phyloP scores from a whole-genome alignment of 2,329 filamentous ascomycete genomes.

The Hypoxylon sp. region DNA sequence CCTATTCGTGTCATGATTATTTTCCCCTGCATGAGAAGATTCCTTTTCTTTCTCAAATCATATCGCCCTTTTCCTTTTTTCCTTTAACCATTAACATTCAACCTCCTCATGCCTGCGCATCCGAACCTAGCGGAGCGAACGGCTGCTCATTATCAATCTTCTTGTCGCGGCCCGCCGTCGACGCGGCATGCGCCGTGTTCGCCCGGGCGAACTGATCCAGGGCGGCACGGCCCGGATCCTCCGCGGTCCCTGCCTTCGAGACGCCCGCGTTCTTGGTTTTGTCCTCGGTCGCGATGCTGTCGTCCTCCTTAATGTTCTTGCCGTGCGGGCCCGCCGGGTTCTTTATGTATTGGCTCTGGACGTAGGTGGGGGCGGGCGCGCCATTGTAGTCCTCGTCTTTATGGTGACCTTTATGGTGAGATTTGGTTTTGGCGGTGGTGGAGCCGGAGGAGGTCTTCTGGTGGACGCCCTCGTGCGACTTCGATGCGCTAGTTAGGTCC shows the following conservation, averaged over 20 bases:
- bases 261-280: constrained; percentile 55
- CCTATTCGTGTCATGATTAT: background rate
- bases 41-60: background rate
- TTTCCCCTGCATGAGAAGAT: background rate
- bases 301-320: constrained; percentile 56
- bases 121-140: constrained; percentile 41
- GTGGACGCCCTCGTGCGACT: constrained; percentile 31
- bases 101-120: constrained; percentile 35
- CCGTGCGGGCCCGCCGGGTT: constrained; percentile 55
- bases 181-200: constrained; percentile 68
- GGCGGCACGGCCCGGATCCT: constrained; percentile 61
- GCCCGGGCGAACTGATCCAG: constrained; percentile 58
- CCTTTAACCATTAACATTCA: background rate
- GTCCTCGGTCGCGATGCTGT: constrained; percentile 53
- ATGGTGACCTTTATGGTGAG: no score
- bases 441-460: constrained; percentile 44
- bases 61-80: background rate
- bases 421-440: constrained; percentile 68
- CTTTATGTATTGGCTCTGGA: constrained; percentile 51
- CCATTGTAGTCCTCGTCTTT: constrained; percentile 20
- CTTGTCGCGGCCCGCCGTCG: constrained; percentile 61
- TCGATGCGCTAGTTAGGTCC: constrained; percentile 28
- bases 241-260: constrained; percentile 59
- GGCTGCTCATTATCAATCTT: constrained; percentile 41
- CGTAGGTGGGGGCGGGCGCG: constrained; percentile 55